Percentiles rank a stretch among this genome's conserved stretches.
These are phyloP conservation scores for Avicennia marina DNA, from an alignment of 257 asterid species.

Conservation along the genomic window DNA sequence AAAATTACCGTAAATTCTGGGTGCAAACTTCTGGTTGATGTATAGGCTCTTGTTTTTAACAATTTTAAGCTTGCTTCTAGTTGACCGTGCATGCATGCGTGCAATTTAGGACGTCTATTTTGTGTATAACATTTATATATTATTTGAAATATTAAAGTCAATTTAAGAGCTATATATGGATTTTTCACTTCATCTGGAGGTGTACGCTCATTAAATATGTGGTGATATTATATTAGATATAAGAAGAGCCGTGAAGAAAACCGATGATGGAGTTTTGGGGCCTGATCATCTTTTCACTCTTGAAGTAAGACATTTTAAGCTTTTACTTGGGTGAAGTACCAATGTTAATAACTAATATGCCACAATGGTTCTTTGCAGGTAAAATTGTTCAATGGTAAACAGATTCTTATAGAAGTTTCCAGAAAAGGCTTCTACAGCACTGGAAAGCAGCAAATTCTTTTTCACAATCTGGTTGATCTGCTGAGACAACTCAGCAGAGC, in stretches of 20 bases:
- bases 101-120: neutral
- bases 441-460: constrained; percentile 78
- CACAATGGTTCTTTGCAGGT: constrained; percentile 47
- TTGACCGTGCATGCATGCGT: neutral
- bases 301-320: constrained; percentile 51
- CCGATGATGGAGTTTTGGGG: constrained; percentile 34
- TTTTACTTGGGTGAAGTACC: constrained; percentile 1
- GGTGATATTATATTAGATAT: constrained; percentile 49
- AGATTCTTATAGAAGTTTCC: constrained; percentile 64
- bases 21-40: neutral
- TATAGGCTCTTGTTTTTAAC: no score
- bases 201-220: constrained; percentile 7
- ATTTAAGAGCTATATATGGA: neutral
- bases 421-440: constrained; percentile 68
- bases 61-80: no score
- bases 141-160: neutral
- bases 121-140: neutral
- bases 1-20: neutral
- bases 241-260: constrained; percentile 50
- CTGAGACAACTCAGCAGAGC: constrained; percentile 90
- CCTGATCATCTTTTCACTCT: constrained; percentile 74
- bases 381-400: constrained; percentile 83
- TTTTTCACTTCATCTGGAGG: neutral
- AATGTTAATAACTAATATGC: constrained; percentile 14
- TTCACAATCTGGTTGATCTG: constrained; percentile 91